Percentiles rank a stretch among this genome's conserved stretches.
Evolutionary conservation across 495 filamentous ascomycete genomes (phyloP).

Genomic region (Entonaema liquescens): DNA sequence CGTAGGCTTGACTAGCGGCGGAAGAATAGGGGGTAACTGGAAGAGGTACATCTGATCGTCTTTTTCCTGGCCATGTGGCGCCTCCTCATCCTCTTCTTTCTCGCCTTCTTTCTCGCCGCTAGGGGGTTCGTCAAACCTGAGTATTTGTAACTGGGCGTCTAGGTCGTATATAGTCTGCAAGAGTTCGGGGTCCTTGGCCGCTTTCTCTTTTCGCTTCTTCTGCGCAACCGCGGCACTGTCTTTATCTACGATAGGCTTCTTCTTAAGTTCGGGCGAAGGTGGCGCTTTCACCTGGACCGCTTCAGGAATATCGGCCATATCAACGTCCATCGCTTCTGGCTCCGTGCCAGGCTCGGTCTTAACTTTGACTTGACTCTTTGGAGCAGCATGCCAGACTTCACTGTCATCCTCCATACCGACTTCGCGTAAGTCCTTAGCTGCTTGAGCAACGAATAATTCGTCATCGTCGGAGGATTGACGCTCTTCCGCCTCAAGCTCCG

Average conservation of each 20-base stretch:
- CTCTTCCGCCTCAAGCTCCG: conserved; percentile 57
- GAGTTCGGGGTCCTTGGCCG: conserved; percentile 49
- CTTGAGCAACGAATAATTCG: conserved; percentile 50
- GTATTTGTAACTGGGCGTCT: conserved; percentile 45
- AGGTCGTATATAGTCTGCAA: conserved; percentile 44
- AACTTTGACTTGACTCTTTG: conserved; percentile 40
- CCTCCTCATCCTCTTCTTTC: conserved; percentile 9
- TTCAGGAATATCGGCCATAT: conserved; percentile 51
- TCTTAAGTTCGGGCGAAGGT: conserved; percentile 47
- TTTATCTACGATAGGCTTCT: conserved; percentile 29
- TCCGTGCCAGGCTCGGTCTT: conserved; percentile 49
- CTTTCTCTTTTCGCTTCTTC: conserved; percentile 45
- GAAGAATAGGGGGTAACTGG: conserved; percentile 69
- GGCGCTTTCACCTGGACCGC: conserved; percentile 39
- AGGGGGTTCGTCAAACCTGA: conserved; percentile 35
- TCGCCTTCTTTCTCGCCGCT: conserved; percentile 34
- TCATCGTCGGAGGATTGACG: conserved; percentile 54
- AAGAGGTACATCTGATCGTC: conserved; percentile 69
- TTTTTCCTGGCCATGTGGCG: conserved; percentile 36
- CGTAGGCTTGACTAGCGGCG: conserved; percentile 55
- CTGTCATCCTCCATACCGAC: conserved; percentile 48
- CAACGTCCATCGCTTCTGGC: conserved; percentile 42
- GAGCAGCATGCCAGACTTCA: conserved; percentile 45
- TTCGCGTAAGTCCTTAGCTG: conserved; percentile 44
- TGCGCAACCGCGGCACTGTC: conserved; percentile 18